Evolutionary conservation across 2,329 filamentous ascomycete species (phyloP).

Genomic region (Ophiocordyceps camponoti-saundersi): DNA sequence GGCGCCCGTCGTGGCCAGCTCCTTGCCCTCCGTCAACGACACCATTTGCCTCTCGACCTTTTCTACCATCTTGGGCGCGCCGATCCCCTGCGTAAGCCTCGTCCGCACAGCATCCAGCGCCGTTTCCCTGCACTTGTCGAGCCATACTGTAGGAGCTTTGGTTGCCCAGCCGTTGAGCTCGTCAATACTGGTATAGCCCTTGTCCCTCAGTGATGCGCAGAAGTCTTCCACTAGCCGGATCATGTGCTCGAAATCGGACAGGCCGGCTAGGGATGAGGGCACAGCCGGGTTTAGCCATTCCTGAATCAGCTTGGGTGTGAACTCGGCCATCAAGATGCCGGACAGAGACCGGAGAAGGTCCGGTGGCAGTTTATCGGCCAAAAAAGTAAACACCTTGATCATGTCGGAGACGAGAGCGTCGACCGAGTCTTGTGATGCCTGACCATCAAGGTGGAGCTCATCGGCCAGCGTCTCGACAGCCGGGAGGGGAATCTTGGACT

Average conservation of each 20-base stretch:
- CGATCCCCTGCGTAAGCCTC: slow-evolving; percentile 50
- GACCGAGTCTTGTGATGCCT: slow-evolving; percentile 24
- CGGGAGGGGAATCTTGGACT: slow-evolving; percentile 15
- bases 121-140: slow-evolving; percentile 65
- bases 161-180: slow-evolving; percentile 66
- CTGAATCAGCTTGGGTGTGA: slow-evolving; percentile 51
- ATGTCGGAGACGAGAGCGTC: slow-evolving; percentile 37
- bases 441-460: slow-evolving; percentile 23
- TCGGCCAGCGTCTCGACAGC: slow-evolving; percentile 24
- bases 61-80: slow-evolving; percentile 54
- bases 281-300: slow-evolving; percentile 63
- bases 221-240: slow-evolving; percentile 50
- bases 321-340: slow-evolving; percentile 48
- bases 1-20: slow-evolving; percentile 39
- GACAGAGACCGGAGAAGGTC: slow-evolving; percentile 46
- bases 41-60: slow-evolving; percentile 72
- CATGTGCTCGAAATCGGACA: slow-evolving; percentile 53
- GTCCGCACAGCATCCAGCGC: slow-evolving; percentile 59
- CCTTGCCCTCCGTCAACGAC: slow-evolving; percentile 46
- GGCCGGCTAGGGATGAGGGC: slow-evolving; percentile 54
- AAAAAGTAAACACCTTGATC: slow-evolving; percentile 30
- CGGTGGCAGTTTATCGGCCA: slow-evolving; percentile 32
- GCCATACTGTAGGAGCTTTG: slow-evolving; percentile 68
- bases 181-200: slow-evolving; percentile 44
- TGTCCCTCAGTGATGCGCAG: slow-evolving; percentile 40